Percentiles rank a stretch among this genome's conserved stretches.
phyloP scores from a whole-genome alignment of 257 asterid species.

The Solanum okadae region DNA sequence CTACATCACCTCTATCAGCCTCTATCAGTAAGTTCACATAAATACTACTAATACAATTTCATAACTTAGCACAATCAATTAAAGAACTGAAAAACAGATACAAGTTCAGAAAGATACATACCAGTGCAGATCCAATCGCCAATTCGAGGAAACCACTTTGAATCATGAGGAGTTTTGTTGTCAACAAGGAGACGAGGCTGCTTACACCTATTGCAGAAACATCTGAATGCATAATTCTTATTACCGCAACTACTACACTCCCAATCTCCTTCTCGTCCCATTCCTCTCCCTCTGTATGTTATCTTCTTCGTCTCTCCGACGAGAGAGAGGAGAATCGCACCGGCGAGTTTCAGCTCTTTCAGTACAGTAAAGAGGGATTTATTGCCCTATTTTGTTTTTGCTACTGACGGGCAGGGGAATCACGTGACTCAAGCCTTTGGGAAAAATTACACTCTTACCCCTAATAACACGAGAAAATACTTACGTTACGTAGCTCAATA shows the following conservation, averaged over 20 bases:
- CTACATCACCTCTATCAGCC: not conserved
- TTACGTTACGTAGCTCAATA: not conserved
- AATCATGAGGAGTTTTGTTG: constrained; percentile 64
- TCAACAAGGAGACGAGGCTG: constrained; percentile 89
- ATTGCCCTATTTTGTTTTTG: not conserved
- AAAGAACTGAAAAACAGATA: not conserved
- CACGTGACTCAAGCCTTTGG: not conserved
- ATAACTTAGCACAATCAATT: not conserved
- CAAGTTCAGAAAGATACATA: not conserved
- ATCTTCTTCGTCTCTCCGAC: not conserved
- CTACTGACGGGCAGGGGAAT: not conserved
- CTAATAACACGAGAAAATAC: no score
- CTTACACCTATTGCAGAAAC: constrained; percentile 81
- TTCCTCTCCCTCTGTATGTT: not conserved
- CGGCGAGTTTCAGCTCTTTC: not conserved
- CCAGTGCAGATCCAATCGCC: constrained; percentile 97
- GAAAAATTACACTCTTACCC: not conserved
- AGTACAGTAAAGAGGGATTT: not conserved
- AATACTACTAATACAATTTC: not conserved
- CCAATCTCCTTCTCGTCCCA: constrained; percentile 86
- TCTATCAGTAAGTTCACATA: not conserved
- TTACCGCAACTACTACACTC: constrained; percentile 72
- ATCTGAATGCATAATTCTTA: constrained; percentile 72
- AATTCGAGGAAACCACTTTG: constrained; percentile 90
- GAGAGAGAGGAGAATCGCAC: not conserved